These are phyloP conservation scores for Podospora pseudoanserina DNA, from an alignment of 495 filamentous ascomycete species.

Conservation along the genomic window DNA sequence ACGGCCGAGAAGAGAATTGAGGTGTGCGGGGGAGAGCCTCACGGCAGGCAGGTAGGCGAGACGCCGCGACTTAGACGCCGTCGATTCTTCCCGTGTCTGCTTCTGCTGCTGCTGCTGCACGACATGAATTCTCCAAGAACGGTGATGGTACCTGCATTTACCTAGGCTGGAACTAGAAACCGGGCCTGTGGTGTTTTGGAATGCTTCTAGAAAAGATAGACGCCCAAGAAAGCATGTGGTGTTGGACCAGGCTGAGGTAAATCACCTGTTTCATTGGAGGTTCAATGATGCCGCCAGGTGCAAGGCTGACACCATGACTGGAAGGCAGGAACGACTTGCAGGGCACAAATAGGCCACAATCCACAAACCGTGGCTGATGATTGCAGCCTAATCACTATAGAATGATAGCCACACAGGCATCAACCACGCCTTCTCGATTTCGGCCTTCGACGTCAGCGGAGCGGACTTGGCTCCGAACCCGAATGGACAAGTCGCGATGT, in stretches of 20 bases:
- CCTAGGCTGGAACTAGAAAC: not conserved
- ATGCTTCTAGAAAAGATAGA: not conserved
- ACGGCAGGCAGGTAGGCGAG: slow-evolving; percentile 1
- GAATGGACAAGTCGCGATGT: not conserved
- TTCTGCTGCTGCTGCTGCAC: not conserved
- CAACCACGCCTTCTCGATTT: not conserved
- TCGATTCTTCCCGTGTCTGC: not conserved
- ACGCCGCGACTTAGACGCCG: not conserved
- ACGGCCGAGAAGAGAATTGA: not conserved
- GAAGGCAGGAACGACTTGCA: too few relatives aligned
- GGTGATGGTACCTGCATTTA: not conserved
- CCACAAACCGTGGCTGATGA: not conserved
- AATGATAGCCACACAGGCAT: too few relatives aligned
- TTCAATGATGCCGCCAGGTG: not conserved
- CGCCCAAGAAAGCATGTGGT: not conserved
- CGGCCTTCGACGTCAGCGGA: not conserved
- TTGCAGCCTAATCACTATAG: not conserved
- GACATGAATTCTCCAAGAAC: not conserved
- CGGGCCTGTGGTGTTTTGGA: not conserved
- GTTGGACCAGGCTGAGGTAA: not conserved
- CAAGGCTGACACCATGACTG: not conserved
- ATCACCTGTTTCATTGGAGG: not conserved
- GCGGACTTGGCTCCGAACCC: not conserved
- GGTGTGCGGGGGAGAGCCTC: not conserved
- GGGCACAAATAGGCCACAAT: not conserved